Conservation (phyloP, 257 asterid species). For the Linaria vulgaris region DNA sequence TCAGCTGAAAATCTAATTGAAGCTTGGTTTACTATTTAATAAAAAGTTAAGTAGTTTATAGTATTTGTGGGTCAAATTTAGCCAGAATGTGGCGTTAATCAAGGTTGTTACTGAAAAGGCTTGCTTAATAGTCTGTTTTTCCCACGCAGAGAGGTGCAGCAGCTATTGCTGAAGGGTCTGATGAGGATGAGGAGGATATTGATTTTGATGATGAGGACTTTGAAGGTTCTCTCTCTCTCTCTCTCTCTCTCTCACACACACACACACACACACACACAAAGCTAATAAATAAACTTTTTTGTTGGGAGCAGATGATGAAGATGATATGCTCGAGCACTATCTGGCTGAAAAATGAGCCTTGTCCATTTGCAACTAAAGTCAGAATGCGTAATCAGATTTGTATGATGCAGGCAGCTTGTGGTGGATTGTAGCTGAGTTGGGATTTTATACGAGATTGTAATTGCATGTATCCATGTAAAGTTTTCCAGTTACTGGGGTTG, state of each 20-base stretch:
- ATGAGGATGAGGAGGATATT: constrained; percentile 75
- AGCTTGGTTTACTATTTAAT: neutral
- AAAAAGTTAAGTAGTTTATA: neutral
- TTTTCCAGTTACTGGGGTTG: constrained; percentile 11
- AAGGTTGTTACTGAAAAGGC: neutral
- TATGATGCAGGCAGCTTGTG: constrained; percentile 10
- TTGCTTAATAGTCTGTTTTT: constrained; percentile 18
- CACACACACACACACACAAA: neutral
- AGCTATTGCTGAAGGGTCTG: constrained; percentile 63
- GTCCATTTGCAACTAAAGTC: constrained; percentile 28
- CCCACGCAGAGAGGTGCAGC: constrained; percentile 68
- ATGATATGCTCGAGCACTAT: constrained; percentile 95
- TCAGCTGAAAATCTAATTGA: neutral
- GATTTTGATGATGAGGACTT: constrained; percentile 92
- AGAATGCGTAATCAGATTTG: constrained; percentile 3
- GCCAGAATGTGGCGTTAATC: constrained; percentile 1
- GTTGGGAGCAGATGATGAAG: constrained; percentile 67
- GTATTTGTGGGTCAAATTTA: neutral
- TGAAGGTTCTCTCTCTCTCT: constrained; percentile 51
- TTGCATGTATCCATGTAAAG: constrained; percentile 17
- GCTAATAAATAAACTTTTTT: neutral
- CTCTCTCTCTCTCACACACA: neutral
- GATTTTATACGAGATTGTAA: neutral
- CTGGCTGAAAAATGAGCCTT: constrained; percentile 70
- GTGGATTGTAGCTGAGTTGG: neutral